Evolutionary conservation across 441 rosid genomes (phyloP).

Genomic region (Sinapis alba): DNA sequence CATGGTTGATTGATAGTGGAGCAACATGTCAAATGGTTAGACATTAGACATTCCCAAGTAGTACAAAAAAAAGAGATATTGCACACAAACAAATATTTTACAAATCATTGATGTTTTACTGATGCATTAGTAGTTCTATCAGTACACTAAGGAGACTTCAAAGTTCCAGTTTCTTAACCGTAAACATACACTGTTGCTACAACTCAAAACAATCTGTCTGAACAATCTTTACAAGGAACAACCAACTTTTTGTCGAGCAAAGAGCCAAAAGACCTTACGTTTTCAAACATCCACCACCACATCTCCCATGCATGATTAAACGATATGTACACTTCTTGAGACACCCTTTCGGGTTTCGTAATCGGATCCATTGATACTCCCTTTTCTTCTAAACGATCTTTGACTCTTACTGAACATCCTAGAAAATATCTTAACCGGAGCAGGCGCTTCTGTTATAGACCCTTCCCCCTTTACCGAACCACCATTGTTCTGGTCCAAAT

Average conservation of each 20-base stretch:
- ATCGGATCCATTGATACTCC: slow-evolving; percentile 47
- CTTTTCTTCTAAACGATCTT: slow-evolving; percentile 51
- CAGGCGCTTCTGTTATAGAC: slow-evolving; percentile 42
- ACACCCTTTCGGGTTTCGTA: slow-evolving; percentile 42
- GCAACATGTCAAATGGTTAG: not conserved
- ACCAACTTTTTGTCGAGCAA: not conserved
- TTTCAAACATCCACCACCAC: not conserved
- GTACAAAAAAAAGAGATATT: too few species aligned
- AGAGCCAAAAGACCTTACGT: not conserved
- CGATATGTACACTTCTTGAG: slow-evolving; percentile 46
- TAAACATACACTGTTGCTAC: slow-evolving; percentile 12
- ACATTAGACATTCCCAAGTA: too few species aligned
- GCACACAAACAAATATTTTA: too few species aligned
- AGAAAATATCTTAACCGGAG: slow-evolving; percentile 56
- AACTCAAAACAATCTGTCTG: slow-evolving; percentile 9
- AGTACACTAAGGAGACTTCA: not conserved
- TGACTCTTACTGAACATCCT: slow-evolving; percentile 47
- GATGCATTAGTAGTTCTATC: not conserved
- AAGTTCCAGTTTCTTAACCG: not conserved
- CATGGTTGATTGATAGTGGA: not conserved
- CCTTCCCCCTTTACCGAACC: slow-evolving; percentile 1
- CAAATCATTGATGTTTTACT: not conserved
- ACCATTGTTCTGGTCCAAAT: slow-evolving; percentile 47
- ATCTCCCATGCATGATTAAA: slow-evolving; percentile 27
- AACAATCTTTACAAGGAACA: slow-evolving; percentile 24